Evolutionary conservation across 2,329 filamentous ascomycete species (phyloP).

Genomic region (Paraphaeosphaeria minitans): DNA sequence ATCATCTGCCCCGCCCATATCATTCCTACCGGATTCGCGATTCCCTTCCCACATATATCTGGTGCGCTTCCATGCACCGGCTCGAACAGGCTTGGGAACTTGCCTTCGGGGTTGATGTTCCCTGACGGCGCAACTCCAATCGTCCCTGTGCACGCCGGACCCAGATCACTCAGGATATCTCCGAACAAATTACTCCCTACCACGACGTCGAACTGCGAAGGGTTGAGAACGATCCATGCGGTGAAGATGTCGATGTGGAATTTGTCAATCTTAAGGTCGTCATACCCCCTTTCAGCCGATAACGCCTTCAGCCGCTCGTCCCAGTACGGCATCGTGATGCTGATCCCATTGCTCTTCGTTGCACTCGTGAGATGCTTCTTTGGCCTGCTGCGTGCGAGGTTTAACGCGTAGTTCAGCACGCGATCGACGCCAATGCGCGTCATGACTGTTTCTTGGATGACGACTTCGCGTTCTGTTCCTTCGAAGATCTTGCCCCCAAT

Average conservation of each 20-base stretch:
- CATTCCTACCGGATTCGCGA: slow-evolving; percentile 19
- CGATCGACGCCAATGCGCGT: slow-evolving; percentile 11
- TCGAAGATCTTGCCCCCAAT: slow-evolving; percentile 11
- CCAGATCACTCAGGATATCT: slow-evolving; percentile 18
- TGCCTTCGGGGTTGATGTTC: slow-evolving; percentile 13
- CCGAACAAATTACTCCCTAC: slow-evolving; percentile 17
- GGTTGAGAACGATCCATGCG: slow-evolving; percentile 8
- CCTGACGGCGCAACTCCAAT: slow-evolving; percentile 18
- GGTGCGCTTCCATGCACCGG: slow-evolving; percentile 20
- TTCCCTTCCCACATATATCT: slow-evolving; percentile 20
- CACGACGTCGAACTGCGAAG: slow-evolving; percentile 13
- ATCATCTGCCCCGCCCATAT: slow-evolving; percentile 16
- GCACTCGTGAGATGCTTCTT: slow-evolving; percentile 15
- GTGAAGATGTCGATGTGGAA: slow-evolving; percentile 17
- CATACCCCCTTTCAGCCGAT: neutral
- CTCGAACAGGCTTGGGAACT: slow-evolving; percentile 15
- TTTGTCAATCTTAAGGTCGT: slow-evolving; percentile 12
- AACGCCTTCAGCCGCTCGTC: slow-evolving; percentile 7
- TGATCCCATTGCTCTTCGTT: slow-evolving; percentile 15
- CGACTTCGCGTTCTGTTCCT: slow-evolving; percentile 7
- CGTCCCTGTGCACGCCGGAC: slow-evolving; percentile 12
- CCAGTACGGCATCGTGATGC: slow-evolving; percentile 14
- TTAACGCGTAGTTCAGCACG: slow-evolving; percentile 9
- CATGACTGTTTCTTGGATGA: slow-evolving; percentile 11
- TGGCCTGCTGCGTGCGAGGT: slow-evolving; percentile 7